A percentile compares a stretch with the other conserved stretches of the same genome.
phyloP scores from a whole-genome alignment of 768 basidiomycete genomes.

The Fomitopsis pulvina region DNA sequence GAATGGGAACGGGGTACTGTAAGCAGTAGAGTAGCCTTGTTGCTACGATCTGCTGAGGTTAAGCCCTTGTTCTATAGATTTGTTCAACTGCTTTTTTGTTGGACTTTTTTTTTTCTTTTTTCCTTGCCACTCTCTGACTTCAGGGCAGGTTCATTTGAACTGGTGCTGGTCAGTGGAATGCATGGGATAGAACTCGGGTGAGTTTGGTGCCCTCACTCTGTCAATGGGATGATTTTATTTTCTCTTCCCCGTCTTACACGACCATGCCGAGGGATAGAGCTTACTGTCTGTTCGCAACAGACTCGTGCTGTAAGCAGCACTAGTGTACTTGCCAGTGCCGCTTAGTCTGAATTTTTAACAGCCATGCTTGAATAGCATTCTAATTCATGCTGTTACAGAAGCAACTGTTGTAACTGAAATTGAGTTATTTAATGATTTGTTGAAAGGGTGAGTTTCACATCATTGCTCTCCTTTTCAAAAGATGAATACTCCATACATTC shows the following conservation, averaged over 20 bases:
- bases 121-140: conserved; percentile 24
- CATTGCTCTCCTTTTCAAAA: conserved; percentile 2
- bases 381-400: background rate
- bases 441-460: background rate
- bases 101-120: conserved; percentile 33
- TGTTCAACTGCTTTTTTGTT: conserved; percentile 42
- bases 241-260: conserved; percentile 92
- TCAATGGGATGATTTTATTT: conserved; percentile 57
- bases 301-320: conserved; percentile 53
- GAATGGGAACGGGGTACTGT: conserved; percentile 70
- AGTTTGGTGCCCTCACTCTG: background rate
- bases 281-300: conserved; percentile 76
- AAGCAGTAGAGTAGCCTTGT: conserved; percentile 76
- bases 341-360: conserved; percentile 57
- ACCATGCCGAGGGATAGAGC: conserved; percentile 81
- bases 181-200: background rate
- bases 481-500: conserved; percentile 67
- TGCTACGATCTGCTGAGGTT: conserved; percentile 74
- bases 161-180: conserved; percentile 9
- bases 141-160: conserved; percentile 32
- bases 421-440: conserved; percentile 3
- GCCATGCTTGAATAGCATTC: background rate
- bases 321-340: conserved; percentile 88
- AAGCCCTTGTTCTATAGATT: conserved; percentile 68
- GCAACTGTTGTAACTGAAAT: conserved; percentile 2